Conservation (phyloP, 352 stramenopile species). For the Phytophthora podocarpi region DNA sequence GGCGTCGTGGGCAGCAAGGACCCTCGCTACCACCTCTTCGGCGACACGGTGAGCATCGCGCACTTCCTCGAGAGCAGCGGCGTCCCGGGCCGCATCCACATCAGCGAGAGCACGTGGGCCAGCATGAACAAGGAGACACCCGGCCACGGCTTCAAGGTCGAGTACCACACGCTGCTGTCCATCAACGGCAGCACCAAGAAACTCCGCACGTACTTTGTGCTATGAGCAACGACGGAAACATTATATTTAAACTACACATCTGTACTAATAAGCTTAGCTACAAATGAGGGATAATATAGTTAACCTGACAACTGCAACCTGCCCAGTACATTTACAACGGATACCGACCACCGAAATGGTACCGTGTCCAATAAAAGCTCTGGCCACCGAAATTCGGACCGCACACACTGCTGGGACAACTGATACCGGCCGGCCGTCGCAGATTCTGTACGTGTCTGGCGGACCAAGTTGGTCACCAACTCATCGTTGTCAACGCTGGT, state of each 20-base stretch:
- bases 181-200: conserved; percentile 79
- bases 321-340: too few species aligned
- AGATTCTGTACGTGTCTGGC: too few species aligned
- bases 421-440: too few species aligned
- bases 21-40: conserved; percentile 87
- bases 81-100: conserved; percentile 78
- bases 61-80: conserved; percentile 84
- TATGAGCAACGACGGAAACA: conserved; percentile 42
- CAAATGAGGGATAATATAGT: not conserved
- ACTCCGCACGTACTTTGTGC: conserved; percentile 78
- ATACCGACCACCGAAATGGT: too few species aligned
- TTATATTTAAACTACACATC: conserved; percentile 23
- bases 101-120: conserved; percentile 80
- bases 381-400: too few species aligned
- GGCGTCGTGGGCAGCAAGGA: conserved; percentile 87
- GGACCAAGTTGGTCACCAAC: too few species aligned
- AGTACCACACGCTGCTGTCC: conserved; percentile 84
- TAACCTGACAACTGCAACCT: conserved; percentile 2
- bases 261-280: conserved; percentile 1
- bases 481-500: not conserved
- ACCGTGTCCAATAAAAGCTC: too few species aligned
- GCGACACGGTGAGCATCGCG: conserved; percentile 85
- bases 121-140: conserved; percentile 86
- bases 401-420: too few species aligned
- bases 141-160: conserved; percentile 80